Base-by-base conservation (phyloP, 2,329 filamentous ascomycete genomes). In the Nigrospora osmanthi region DNA sequence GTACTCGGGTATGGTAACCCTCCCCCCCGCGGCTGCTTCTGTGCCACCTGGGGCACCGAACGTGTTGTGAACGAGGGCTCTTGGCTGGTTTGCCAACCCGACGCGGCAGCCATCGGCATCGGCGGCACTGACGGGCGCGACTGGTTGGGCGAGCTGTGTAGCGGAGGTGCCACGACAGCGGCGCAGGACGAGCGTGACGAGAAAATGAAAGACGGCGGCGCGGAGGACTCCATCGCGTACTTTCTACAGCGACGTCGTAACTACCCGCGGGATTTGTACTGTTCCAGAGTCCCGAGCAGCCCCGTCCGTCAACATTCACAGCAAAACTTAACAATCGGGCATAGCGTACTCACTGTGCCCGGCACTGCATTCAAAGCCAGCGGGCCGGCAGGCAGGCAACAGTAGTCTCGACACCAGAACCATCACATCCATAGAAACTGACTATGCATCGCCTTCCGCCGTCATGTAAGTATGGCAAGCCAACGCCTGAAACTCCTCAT, bases 71-170 rank as follows among this genome's bases (percentile, higher is more conserved):
- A 28, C 23, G 23, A 28, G 5, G 23, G 28, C 31, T 32, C 11
- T n/a, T 30, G 16, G 16, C 12, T 32, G n/a, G 28, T 31, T 23
- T 34, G 30, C 15, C 34, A 15, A 43, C 11, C 12, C 19, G 6
- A n/a, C n/a, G 13, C 30, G 23, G n/a, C 16, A 42, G 38, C 15
- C 5, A 34, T 35, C 38, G 42, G 36, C 16, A 42, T 19, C n/a
- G 28, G 44, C 14, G 37, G 39, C 30, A 42, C 44, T 6, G 44
- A 37, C 2, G 44, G 44, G 17, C 34, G 44, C 2, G 42, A 37
- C 28, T 46, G 44, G 44, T 46, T 46, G 12, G 44, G 44, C 15
- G 39, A 46, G 28, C 15, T 41, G 31, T 46, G 37, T 30, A 13
- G 38, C n/a, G n/a, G n/a, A 13, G 39, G 44, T 11, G 32, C 44